A percentile compares a stretch with the other conserved stretches of the same genome.
These are phyloP conservation scores for Linnemannia schmuckeri DNA, from an alignment of 192 early-diverging fungal species.

Conservation along the genomic window DNA sequence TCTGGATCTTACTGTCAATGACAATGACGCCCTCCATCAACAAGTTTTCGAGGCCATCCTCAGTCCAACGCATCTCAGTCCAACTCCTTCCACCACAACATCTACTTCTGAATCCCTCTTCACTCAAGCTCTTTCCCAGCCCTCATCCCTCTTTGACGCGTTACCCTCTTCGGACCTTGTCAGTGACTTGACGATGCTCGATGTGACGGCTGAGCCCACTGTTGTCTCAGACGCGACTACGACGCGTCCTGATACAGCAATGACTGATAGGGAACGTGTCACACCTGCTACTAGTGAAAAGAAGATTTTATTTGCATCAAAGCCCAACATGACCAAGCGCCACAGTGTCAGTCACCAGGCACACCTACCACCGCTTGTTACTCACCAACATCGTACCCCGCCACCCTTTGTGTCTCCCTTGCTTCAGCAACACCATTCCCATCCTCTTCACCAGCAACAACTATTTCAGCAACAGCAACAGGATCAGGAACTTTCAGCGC, in stretches of 20 bases:
- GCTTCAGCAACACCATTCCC: constrained; percentile 16
- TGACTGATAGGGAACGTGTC: background rate
- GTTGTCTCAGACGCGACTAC: background rate
- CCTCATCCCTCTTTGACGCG: background rate
- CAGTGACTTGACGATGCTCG: background rate
- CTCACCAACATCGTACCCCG: constrained; percentile 49
- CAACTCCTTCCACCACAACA: background rate
- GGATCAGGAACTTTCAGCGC: background rate
- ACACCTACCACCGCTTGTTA: constrained; percentile 42
- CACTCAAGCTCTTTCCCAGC: background rate
- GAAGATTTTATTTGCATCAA: constrained; percentile 7
- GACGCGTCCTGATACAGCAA: background rate
- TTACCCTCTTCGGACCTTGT: background rate
- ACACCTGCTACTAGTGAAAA: constrained; percentile 2
- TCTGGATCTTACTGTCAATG: constrained; percentile 14
- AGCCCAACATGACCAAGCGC: constrained; percentile 17
- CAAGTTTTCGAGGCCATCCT: constrained; percentile 27
- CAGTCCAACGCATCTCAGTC: constrained; percentile 16
- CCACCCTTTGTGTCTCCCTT: constrained; percentile 41
- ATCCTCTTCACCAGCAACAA: constrained; percentile 13
- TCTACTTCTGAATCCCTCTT: background rate
- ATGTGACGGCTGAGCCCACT: background rate
- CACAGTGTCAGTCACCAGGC: constrained; percentile 53
- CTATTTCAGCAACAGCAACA: constrained; percentile 16
- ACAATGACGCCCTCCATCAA: constrained; percentile 24